phyloP scores from a whole-genome alignment of 768 basidiomycete genomes.

The Chalciporus chontae region DNA sequence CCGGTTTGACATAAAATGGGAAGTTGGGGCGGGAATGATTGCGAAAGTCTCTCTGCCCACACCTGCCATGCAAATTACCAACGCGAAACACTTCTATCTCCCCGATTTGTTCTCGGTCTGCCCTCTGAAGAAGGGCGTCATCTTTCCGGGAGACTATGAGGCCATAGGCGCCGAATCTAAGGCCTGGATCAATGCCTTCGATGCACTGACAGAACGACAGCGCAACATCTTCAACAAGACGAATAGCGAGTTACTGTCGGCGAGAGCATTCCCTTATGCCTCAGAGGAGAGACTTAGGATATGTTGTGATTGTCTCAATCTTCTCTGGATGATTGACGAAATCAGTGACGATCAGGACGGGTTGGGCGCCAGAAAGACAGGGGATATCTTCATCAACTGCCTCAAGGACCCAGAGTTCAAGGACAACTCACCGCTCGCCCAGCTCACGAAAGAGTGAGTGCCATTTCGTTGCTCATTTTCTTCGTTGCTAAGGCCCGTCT shows the following conservation, averaged over 20 bases:
- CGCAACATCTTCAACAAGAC: conserved; percentile 54
- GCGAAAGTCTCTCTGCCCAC: not conserved
- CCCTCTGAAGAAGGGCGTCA: conserved; percentile 41
- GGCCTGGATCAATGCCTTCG: conserved; percentile 59
- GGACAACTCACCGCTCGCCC: conserved; percentile 53
- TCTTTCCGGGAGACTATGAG: conserved; percentile 52
- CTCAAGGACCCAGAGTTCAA: conserved; percentile 51
- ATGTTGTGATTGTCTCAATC: conserved; percentile 58
- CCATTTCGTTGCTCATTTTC: not conserved
- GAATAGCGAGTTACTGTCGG: conserved; percentile 57
- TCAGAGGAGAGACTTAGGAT: conserved; percentile 55
- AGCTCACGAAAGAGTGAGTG: conserved; percentile 59
- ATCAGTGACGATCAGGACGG: conserved; percentile 64
- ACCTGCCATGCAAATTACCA: not conserved
- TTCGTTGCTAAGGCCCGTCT: not conserved
- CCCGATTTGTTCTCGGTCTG: conserved; percentile 54
- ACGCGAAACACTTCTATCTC: conserved; percentile 41
- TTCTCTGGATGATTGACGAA: conserved; percentile 66
- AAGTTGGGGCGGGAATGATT: not conserved
- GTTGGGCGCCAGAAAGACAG: conserved; percentile 50
- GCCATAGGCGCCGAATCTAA: conserved; percentile 54
- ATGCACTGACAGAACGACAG: conserved; percentile 56
- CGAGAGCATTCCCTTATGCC: conserved; percentile 59
- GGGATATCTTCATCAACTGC: conserved; percentile 49
- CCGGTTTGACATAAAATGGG: conserved; percentile 7